phyloP scores from a whole-genome alignment of 2,329 filamentous ascomycete genomes.

The Diplodia seriata region DNA sequence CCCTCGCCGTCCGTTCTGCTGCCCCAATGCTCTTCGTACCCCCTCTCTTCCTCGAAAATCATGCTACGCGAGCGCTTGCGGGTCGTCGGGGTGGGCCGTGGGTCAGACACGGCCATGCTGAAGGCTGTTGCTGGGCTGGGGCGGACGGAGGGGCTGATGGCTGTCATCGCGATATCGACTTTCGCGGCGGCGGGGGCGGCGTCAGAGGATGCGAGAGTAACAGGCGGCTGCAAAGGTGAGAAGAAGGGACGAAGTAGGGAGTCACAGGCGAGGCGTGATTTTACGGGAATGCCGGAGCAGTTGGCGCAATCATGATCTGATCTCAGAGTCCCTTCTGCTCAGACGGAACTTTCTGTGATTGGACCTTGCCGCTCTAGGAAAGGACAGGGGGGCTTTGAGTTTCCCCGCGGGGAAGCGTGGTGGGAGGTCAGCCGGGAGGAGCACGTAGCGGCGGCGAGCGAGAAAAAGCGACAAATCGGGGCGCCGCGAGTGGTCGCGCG shows the following conservation, averaged over 20 bases:
- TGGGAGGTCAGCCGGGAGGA: constrained; percentile 23
- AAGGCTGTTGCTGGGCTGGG: constrained; percentile 1
- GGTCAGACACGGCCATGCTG: constrained; percentile 1
- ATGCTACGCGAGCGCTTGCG: constrained; percentile 31
- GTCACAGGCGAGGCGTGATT: constrained; percentile 3
- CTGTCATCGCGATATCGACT: neutral
- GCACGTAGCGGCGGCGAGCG: constrained; percentile 10
- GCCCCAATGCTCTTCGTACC: constrained; percentile 5
- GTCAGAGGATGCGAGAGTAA: neutral
- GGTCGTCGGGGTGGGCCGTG: neutral
- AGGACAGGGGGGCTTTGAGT: neutral
- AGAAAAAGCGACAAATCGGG: constrained; percentile 14
- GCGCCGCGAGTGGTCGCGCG: constrained; percentile 11
- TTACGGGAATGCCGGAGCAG: constrained; percentile 16
- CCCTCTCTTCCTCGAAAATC: constrained; percentile 13
- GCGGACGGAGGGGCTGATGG: neutral
- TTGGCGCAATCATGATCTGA: constrained; percentile 27
- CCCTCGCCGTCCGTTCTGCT: neutral
- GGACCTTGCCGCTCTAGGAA: constrained; percentile 1
- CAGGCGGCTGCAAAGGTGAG: neutral
- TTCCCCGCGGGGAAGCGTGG: constrained; percentile 25
- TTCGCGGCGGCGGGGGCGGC: neutral
- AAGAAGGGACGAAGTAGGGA: neutral
- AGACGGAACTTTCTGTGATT: constrained; percentile 10
- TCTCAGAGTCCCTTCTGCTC: constrained; percentile 2